Percentiles rank a stretch among this genome's conserved stretches.
These are phyloP conservation scores for Trichosporon sp. DNA, from an alignment of 1,284 basidiomycete species.

Conservation along the genomic window DNA sequence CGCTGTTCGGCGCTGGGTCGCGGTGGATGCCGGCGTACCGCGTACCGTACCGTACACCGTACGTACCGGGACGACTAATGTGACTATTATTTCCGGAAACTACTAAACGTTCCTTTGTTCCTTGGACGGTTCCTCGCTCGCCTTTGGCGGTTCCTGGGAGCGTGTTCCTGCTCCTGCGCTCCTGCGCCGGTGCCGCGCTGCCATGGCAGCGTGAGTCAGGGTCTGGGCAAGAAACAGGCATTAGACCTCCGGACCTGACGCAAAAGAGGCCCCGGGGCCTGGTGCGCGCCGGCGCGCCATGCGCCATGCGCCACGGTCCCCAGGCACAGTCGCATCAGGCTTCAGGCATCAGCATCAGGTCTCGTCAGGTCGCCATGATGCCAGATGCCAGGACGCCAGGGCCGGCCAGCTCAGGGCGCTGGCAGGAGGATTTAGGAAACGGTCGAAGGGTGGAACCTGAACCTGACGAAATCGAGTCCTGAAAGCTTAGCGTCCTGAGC, in stretches of 20 bases:
- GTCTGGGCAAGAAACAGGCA: background rate
- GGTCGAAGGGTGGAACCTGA: background rate
- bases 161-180: background rate
- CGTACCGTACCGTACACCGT: background rate
- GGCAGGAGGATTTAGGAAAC: background rate
- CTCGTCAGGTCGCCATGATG: too few species aligned
- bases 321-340: too few species aligned
- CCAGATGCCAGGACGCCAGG: too few species aligned
- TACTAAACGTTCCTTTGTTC: background rate
- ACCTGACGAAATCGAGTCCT: background rate
- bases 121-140: background rate
- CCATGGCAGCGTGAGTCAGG: background rate
- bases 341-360: too few species aligned
- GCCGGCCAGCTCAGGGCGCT: background rate
- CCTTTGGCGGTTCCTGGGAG: background rate
- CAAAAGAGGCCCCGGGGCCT: background rate
- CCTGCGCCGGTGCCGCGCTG: background rate
- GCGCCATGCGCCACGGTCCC: background rate
- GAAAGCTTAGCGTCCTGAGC: background rate
- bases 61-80: background rate
- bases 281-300: too few species aligned
- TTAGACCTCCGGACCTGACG: background rate
- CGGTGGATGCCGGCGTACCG: background rate
- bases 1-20: too few species aligned
- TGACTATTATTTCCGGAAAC: background rate